Evolutionary conservation across 495 filamentous ascomycete genomes (phyloP).

Genomic region (Penicillium chermesinum): DNA sequence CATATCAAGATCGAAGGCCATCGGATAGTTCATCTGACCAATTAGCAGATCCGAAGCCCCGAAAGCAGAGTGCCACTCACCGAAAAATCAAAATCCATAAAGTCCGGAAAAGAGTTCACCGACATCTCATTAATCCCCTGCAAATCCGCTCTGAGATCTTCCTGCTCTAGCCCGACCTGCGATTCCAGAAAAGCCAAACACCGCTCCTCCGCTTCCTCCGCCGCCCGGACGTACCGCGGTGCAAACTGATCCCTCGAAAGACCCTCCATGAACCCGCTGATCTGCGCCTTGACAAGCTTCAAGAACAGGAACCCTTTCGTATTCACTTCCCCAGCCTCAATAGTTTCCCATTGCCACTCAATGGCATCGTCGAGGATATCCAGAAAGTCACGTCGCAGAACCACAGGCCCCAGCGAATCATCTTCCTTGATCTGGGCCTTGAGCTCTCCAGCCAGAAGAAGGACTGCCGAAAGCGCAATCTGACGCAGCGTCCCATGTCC

Average conservation of each 20-base stretch:
- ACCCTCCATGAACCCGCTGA: slow-evolving; percentile 39
- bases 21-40: neutral
- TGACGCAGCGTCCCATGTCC: slow-evolving; percentile 46
- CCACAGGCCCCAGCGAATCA: slow-evolving; percentile 37
- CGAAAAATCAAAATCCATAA: neutral
- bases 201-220: slow-evolving; percentile 29
- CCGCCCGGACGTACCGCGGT: slow-evolving; percentile 28
- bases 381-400: slow-evolving; percentile 44
- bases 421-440: slow-evolving; percentile 47
- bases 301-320: slow-evolving; percentile 51
- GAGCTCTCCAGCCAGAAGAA: slow-evolving; percentile 46
- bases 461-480: slow-evolving; percentile 33
- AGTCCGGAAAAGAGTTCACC: slow-evolving; percentile 1
- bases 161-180: slow-evolving; percentile 11
- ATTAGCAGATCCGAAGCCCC: neutral
- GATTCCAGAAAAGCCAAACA: slow-evolving; percentile 31
- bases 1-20: neutral
- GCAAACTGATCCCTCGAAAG: slow-evolving; percentile 27
- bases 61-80: neutral
- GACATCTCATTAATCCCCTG: slow-evolving; percentile 3
- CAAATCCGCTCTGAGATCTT: neutral
- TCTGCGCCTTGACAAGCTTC: slow-evolving; percentile 34
- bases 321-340: slow-evolving; percentile 51
- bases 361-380: slow-evolving; percentile 41
- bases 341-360: slow-evolving; percentile 34